These are phyloP conservation scores for Patellifolia procumbens DNA, from an alignment of 179 eudicot genomes.

Conservation along the genomic window DNA sequence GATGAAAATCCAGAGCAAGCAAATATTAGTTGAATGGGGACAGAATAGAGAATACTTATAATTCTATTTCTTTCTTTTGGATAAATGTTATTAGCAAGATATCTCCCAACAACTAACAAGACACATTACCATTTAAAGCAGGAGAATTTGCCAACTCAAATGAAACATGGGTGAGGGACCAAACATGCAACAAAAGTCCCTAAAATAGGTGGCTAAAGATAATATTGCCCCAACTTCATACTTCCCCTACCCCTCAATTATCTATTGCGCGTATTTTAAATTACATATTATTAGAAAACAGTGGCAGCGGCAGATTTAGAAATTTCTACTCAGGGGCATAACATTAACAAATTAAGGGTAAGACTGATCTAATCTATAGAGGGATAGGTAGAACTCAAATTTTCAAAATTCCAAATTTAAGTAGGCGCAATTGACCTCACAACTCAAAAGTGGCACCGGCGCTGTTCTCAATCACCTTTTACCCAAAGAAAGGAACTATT, in stretches of 20 bases:
- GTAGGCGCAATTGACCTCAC: too few relatives aligned
- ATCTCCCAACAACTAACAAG: conserved; percentile 25
- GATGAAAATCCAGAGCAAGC: neutral
- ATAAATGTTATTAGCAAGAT: neutral
- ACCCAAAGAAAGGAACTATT: neutral
- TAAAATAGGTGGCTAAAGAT: conserved; percentile 25
- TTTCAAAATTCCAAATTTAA: too few relatives aligned
- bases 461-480: neutral
- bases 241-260: neutral
- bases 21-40: conserved; percentile 15
- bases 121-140: conserved; percentile 26
- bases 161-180: conserved; percentile 41
- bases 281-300: neutral
- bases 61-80: neutral
- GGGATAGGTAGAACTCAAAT: too few relatives aligned
- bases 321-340: too few relatives aligned
- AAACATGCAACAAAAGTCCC: conserved; percentile 29
- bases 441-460: neutral
- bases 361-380: too few relatives aligned
- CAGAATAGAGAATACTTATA: conserved; percentile 10
- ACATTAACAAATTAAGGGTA: too few relatives aligned
- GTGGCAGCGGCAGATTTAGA: too few relatives aligned
- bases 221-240: conserved; percentile 19
- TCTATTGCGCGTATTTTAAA: neutral
- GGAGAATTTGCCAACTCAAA: conserved; percentile 36